phyloP scores from a whole-genome alignment of 2,329 filamentous ascomycete species.

The Curvularia eragrostidis region DNA sequence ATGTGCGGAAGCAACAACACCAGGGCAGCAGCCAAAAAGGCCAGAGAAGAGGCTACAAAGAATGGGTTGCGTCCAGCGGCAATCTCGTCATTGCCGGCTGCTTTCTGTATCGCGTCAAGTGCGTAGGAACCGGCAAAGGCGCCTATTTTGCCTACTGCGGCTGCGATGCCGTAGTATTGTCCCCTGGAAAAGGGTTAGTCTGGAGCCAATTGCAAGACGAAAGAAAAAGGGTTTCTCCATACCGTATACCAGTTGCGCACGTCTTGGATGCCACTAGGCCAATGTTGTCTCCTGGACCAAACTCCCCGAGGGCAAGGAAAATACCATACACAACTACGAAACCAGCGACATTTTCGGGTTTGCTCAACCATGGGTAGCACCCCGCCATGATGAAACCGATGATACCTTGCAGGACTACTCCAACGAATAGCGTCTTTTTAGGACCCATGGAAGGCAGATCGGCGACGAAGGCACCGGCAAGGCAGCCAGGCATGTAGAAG shows the following conservation, averaged over 20 bases:
- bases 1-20: conserved; percentile 76
- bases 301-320: conserved; percentile 77
- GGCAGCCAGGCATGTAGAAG: conserved; percentile 85
- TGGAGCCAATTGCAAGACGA: not conserved
- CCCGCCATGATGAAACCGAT: conserved; percentile 91
- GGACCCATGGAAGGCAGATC: conserved; percentile 75
- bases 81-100: conserved; percentile 43
- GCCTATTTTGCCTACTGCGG: conserved; percentile 76
- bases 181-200: conserved; percentile 58
- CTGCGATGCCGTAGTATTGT: conserved; percentile 73
- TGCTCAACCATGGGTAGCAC: conserved; percentile 73
- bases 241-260: conserved; percentile 79
- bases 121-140: conserved; percentile 88
- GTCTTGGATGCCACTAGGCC: conserved; percentile 87
- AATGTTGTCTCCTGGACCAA: conserved; percentile 91
- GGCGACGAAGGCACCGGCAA: conserved; percentile 76
- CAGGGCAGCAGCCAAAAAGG: conserved; percentile 72
- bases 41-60: conserved; percentile 80
- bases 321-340: conserved; percentile 83
- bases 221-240: conserved; percentile 9
- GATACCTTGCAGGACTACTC: conserved; percentile 74
- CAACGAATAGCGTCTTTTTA: conserved; percentile 72
- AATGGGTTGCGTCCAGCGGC: conserved; percentile 83
- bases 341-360: conserved; percentile 70
- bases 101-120: conserved; percentile 67